Conservation (phyloP, 2,329 filamentous ascomycete species). For the Aspergillus terreus region DNA sequence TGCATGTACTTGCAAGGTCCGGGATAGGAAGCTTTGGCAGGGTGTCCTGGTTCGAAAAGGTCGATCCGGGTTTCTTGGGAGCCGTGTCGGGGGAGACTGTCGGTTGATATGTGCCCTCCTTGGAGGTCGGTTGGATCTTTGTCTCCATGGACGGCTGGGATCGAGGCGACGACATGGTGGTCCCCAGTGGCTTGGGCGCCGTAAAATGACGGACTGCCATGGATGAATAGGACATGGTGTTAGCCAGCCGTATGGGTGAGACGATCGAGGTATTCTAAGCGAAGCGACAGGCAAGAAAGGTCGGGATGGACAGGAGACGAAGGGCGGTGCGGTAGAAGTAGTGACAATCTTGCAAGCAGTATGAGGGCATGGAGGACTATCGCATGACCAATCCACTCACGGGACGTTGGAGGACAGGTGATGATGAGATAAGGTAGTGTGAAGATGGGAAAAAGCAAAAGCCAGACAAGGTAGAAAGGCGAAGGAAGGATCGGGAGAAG, state of each 20-base stretch:
- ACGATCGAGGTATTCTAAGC: conserved; percentile 46
- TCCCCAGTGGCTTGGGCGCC: conserved; percentile 68
- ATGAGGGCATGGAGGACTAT: conserved; percentile 66
- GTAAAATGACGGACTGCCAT: conserved; percentile 69
- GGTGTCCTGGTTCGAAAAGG: conserved; percentile 83
- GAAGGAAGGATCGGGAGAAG: neutral
- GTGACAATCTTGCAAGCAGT: conserved; percentile 81
- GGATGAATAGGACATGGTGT: conserved; percentile 56
- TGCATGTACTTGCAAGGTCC: conserved; percentile 72
- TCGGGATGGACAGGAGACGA: conserved; percentile 79
- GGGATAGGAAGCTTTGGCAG: conserved; percentile 92
- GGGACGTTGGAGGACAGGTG: conserved; percentile 7
- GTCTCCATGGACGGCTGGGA: conserved; percentile 24
- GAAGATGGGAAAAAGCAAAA: conserved; percentile 1
- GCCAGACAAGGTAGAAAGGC: neutral
- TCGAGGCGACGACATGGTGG: conserved; percentile 54
- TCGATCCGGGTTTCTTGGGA: conserved; percentile 65
- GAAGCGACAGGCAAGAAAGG: conserved; percentile 72
- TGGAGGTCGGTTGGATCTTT: conserved; percentile 16
- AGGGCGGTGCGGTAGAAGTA: conserved; percentile 90
- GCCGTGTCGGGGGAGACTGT: conserved; percentile 27
- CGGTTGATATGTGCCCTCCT: conserved; percentile 8
- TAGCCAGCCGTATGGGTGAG: conserved; percentile 36
- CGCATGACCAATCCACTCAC: conserved; percentile 31
- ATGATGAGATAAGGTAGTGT: neutral